Conservation (phyloP, 768 basidiomycete genomes). For the Tulasnella sp. region DNA sequence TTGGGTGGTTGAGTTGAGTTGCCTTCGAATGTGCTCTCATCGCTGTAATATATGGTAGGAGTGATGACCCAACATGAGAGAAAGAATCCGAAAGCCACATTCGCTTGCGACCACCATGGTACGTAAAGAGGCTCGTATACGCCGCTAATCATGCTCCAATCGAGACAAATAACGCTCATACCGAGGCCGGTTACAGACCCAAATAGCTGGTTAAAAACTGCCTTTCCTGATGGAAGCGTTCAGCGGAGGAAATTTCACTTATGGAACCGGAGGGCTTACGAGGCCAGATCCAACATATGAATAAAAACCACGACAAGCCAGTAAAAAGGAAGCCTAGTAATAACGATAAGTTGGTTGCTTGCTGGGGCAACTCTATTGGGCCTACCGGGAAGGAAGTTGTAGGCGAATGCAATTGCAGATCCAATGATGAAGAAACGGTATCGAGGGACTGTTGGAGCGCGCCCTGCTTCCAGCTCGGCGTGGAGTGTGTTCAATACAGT, state of each 20-base stretch:
- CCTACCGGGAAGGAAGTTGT: constrained; percentile 86
- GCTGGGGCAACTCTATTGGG: background rate
- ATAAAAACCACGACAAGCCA: constrained; percentile 83
- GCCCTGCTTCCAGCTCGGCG: constrained; percentile 73
- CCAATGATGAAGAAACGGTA: constrained; percentile 79
- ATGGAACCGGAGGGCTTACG: background rate
- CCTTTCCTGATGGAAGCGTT: constrained; percentile 44
- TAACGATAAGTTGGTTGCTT: background rate
- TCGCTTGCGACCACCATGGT: constrained; percentile 74
- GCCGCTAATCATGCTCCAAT: constrained; percentile 79
- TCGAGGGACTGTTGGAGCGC: constrained; percentile 53
- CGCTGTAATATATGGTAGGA: background rate
- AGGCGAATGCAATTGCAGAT: constrained; percentile 64
- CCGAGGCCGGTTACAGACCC: constrained; percentile 80
- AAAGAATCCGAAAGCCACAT: background rate
- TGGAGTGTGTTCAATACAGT: constrained; percentile 94
- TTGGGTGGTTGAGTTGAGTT: background rate
- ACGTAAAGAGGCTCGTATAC: constrained; percentile 67
- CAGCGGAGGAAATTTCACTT: background rate
- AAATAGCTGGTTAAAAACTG: constrained; percentile 86
- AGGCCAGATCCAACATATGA: constrained; percentile 80
- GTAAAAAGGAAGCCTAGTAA: constrained; percentile 81
- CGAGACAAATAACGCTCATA: constrained; percentile 87
- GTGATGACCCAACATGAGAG: background rate
- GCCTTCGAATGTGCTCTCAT: background rate